Percentiles rank a stretch among this genome's conserved stretches.
These are phyloP conservation scores for Pochonia chlamydosporia DNA, from an alignment of 2,329 filamentous ascomycete species.

Conservation along the genomic window DNA sequence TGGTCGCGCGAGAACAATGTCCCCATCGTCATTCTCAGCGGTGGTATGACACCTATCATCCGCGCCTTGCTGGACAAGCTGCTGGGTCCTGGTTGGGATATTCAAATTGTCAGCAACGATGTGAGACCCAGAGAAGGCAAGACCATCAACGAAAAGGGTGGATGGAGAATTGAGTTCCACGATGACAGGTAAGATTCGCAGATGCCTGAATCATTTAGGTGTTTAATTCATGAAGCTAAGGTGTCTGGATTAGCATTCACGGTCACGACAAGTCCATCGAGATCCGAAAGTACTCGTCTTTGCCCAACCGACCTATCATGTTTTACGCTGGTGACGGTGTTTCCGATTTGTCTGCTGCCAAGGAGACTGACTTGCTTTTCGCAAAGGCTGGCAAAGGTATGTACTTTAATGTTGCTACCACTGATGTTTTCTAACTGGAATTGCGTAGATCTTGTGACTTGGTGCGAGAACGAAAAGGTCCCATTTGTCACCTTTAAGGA, in stretches of 20 bases:
- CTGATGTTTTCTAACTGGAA: conserved; percentile 8
- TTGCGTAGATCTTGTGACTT: conserved; percentile 69
- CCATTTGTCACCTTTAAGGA: conserved; percentile 85
- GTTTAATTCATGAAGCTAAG: not conserved
- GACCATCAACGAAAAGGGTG: conserved; percentile 70
- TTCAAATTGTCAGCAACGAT: conserved; percentile 88
- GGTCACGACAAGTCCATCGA: conserved; percentile 97
- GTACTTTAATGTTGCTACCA: conserved; percentile 15
- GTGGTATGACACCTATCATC: conserved; percentile 91
- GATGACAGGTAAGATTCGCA: conserved; percentile 62
- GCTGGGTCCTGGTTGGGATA: conserved; percentile 70
- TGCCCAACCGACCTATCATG: conserved; percentile 73
- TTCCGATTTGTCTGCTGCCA: conserved; percentile 84
- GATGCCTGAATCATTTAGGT: not conserved
- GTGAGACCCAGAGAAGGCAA: conserved; percentile 60
- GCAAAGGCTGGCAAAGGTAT: conserved; percentile 83
- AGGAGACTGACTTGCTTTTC: conserved; percentile 89
- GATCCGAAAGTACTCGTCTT: conserved; percentile 76
- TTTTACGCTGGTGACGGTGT: conserved; percentile 96
- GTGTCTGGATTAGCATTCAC: conserved; percentile 52
- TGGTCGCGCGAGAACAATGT: conserved; percentile 80
- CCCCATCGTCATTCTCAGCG: conserved; percentile 85
- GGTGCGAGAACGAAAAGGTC: conserved; percentile 76
- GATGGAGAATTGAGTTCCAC: conserved; percentile 85
- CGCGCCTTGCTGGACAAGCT: conserved; percentile 73